Conservation (phyloP, 371 early-diverging fungal species). For the Blastocladiella emersonii region DNA sequence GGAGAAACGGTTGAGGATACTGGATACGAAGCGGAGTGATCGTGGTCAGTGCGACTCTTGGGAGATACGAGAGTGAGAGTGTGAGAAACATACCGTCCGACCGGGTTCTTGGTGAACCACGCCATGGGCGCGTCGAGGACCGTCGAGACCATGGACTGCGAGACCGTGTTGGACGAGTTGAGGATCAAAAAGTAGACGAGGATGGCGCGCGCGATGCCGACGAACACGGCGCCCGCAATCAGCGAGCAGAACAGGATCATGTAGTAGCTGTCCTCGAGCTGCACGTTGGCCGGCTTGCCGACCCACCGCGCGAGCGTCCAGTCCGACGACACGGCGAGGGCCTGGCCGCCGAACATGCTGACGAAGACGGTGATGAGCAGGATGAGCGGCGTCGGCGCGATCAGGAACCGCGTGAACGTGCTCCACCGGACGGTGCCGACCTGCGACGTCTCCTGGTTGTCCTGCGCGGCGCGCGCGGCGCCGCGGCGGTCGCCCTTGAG, state of each 20-base stretch:
- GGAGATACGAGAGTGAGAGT: too few relatives aligned
- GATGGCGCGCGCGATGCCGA: constrained; percentile 17
- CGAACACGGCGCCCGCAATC: constrained; percentile 12
- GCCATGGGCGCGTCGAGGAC: constrained; percentile 25
- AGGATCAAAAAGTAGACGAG: constrained; percentile 19
- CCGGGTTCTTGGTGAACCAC: constrained; percentile 27
- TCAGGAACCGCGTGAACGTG: background rate
- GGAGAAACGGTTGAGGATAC: constrained; percentile 13
- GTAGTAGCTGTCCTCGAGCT: constrained; percentile 9
- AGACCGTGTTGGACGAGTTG: constrained; percentile 14
- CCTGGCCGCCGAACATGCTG: constrained; percentile 14
- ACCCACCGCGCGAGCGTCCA: constrained; percentile 22
- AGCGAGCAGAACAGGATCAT: constrained; percentile 13
- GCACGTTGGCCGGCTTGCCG: constrained; percentile 8
- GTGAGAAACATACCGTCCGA: constrained; percentile 15
- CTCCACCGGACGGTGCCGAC: background rate
- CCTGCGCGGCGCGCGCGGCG: background rate
- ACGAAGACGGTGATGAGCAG: background rate
- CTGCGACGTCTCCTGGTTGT: background rate
- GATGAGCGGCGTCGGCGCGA: background rate
- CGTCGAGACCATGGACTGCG: constrained; percentile 15
- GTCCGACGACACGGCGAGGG: constrained; percentile 14
- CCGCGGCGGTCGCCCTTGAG: background rate
- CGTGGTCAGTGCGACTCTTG: too few relatives aligned
- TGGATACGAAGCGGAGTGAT: too few relatives aligned